Percentiles rank a stretch among this genome's conserved stretches.
phyloP scores from a whole-genome alignment of 768 basidiomycete species.

The Serendipita sp. region DNA sequence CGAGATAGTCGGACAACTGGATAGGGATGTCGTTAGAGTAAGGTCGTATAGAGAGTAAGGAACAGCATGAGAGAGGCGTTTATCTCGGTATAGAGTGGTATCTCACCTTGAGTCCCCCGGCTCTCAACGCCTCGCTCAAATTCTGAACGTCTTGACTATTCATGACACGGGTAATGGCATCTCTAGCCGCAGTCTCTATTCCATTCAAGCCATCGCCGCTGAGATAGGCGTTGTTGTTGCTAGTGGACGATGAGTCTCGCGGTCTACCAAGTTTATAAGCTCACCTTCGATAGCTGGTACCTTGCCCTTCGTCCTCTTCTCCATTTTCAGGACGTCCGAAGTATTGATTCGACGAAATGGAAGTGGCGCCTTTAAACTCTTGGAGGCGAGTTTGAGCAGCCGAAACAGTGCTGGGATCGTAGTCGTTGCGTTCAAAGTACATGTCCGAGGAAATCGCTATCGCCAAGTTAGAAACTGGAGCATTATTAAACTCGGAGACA shows the following conservation, averaged over 20 bases:
- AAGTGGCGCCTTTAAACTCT: conserved; percentile 77
- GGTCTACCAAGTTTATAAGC: background rate
- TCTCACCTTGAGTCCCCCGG: conserved; percentile 64
- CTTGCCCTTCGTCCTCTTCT: conserved; percentile 32
- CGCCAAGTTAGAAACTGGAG: background rate
- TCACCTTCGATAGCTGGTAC: conserved; percentile 12
- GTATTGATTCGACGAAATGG: conserved; percentile 92
- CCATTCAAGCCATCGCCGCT: conserved; percentile 31
- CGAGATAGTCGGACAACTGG: conserved; percentile 35
- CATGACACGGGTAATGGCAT: conserved; percentile 56
- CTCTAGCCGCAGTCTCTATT: conserved; percentile 52
- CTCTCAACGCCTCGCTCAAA: conserved; percentile 58
- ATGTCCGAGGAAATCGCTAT: conserved; percentile 90
- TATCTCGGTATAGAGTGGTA: background rate
- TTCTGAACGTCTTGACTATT: conserved; percentile 82
- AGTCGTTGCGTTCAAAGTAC: conserved; percentile 83
- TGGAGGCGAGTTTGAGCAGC: conserved; percentile 75
- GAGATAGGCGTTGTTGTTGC: conserved; percentile 24
- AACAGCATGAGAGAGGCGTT: background rate
- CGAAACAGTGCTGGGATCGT: conserved; percentile 51
- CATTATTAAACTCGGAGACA: background rate
- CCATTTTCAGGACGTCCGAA: conserved; percentile 73
- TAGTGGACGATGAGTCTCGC: background rate
- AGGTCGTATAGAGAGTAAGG: conserved; percentile 33
- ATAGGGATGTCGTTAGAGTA: conserved; percentile 4